Conservation (phyloP, 2,329 filamentous ascomycete genomes). For the Fusarium fujikuroi region DNA sequence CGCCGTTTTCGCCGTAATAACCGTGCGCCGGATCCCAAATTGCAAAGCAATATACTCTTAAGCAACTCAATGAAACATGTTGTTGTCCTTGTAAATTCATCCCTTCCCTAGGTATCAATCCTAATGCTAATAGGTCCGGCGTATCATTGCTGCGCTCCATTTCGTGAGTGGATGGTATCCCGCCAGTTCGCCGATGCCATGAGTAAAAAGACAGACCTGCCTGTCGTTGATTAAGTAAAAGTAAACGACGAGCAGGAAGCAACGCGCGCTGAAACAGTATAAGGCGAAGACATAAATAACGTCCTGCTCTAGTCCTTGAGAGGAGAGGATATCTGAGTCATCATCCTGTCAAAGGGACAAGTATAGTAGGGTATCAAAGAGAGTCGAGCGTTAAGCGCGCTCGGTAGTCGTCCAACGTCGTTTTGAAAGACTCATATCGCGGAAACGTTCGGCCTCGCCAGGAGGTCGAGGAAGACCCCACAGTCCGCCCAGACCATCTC, state of each 20-base stretch:
- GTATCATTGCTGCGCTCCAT: slow-evolving; percentile 18
- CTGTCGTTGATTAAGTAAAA: slow-evolving; percentile 23
- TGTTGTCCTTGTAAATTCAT: not conserved
- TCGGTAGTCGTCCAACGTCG: slow-evolving; percentile 68
- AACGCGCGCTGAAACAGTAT: slow-evolving; percentile 40
- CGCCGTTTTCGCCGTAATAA: slow-evolving; percentile 19
- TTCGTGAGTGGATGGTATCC: slow-evolving; percentile 26
- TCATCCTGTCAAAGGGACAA: slow-evolving; percentile 18
- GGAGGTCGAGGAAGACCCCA: slow-evolving; percentile 58
- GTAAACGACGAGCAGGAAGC: slow-evolving; percentile 31
- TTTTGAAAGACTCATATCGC: slow-evolving; percentile 60
- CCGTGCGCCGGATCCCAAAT: slow-evolving; percentile 2
- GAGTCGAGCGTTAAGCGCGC: slow-evolving; percentile 39
- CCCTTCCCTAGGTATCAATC: slow-evolving; percentile 28
- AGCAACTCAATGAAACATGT: slow-evolving; percentile 14
- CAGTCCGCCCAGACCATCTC: slow-evolving; percentile 54
- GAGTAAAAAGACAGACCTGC: slow-evolving; percentile 39
- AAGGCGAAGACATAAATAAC: slow-evolving; percentile 17
- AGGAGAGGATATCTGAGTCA: slow-evolving; percentile 13
- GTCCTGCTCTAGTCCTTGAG: slow-evolving; percentile 10
- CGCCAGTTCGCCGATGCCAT: slow-evolving; percentile 43
- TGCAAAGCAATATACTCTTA: not conserved
- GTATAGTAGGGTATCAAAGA: slow-evolving; percentile 10
- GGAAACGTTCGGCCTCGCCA: slow-evolving; percentile 57
- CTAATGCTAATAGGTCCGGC: slow-evolving; percentile 8